These are phyloP conservation scores for Fraxinus paxiana DNA, from an alignment of 305 asterid species.

Conservation along the genomic window DNA sequence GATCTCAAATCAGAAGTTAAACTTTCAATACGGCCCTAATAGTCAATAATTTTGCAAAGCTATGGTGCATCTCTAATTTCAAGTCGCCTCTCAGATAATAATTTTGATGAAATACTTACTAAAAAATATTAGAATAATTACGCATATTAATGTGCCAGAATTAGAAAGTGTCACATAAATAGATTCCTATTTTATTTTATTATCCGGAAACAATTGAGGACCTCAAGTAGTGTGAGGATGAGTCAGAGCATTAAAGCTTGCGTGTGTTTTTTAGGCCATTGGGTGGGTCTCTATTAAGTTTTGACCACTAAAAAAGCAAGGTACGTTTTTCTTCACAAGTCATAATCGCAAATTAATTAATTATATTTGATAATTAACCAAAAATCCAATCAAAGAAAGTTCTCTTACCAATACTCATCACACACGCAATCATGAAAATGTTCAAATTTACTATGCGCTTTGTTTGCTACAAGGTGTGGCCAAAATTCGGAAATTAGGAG, in stretches of 20 bases:
- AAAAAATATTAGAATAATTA: neutral
- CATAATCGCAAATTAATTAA: neutral
- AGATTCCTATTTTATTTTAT: neutral
- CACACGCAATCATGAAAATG: neutral
- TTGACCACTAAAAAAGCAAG: neutral
- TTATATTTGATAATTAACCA: neutral
- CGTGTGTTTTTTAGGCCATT: neutral
- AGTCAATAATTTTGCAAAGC: neutral
- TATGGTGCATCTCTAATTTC: neutral
- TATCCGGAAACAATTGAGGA: neutral
- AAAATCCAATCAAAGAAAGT: neutral
- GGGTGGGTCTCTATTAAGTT: neutral
- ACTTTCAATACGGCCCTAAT: neutral
- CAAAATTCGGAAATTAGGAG: neutral
- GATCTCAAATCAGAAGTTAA: neutral
- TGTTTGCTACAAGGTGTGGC: neutral
- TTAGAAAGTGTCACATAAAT: neutral
- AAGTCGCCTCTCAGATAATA: neutral
- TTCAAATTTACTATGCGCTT: neutral
- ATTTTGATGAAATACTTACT: neutral
- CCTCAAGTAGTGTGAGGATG: neutral
- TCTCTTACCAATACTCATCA: neutral
- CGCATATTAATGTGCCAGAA: neutral
- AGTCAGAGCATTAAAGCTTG: constrained; percentile 2
- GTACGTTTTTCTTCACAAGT: neutral